phyloP scores from a whole-genome alignment of 2,329 filamentous ascomycete genomes.

The Fusarium nanum region DNA sequence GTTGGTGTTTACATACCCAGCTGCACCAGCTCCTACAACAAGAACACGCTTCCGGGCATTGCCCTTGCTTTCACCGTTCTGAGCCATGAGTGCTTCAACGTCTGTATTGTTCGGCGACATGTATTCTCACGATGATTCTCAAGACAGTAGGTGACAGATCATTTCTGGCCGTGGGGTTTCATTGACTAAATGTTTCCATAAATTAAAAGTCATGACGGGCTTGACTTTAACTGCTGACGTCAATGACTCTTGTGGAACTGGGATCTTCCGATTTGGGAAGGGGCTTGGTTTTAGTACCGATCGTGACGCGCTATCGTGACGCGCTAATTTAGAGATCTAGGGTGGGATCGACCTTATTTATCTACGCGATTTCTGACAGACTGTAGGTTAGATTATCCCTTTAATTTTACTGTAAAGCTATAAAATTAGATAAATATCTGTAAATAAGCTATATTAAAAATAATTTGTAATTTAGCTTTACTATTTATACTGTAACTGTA shows the following conservation, averaged over 20 bases:
- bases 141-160: too few relatives aligned
- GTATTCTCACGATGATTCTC: background rate
- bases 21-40: constrained; percentile 30
- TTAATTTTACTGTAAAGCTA: too few relatives aligned
- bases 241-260: constrained; percentile 29
- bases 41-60: constrained; percentile 23
- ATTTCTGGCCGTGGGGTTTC: background rate
- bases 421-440: too few relatives aligned
- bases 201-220: constrained; percentile 31
- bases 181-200: background rate
- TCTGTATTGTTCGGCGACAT: constrained; percentile 19
- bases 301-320: constrained; percentile 7
- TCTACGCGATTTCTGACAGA: background rate
- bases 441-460: too few relatives aligned
- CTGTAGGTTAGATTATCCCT: too few relatives aligned
- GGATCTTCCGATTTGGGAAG: constrained; percentile 12
- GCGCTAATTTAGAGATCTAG: background rate
- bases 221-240: constrained; percentile 35
- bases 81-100: constrained; percentile 25
- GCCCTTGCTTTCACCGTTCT: constrained; percentile 18
- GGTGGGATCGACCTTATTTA: constrained; percentile 4
- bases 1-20: constrained; percentile 5
- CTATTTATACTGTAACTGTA: too few relatives aligned
- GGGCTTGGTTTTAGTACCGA: constrained; percentile 3
- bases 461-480: too few relatives aligned